A percentile compares a stretch with the other conserved stretches of the same genome.
Conservation (phyloP, 164 flowering plant species). For the Magnolia sinica region DNA sequence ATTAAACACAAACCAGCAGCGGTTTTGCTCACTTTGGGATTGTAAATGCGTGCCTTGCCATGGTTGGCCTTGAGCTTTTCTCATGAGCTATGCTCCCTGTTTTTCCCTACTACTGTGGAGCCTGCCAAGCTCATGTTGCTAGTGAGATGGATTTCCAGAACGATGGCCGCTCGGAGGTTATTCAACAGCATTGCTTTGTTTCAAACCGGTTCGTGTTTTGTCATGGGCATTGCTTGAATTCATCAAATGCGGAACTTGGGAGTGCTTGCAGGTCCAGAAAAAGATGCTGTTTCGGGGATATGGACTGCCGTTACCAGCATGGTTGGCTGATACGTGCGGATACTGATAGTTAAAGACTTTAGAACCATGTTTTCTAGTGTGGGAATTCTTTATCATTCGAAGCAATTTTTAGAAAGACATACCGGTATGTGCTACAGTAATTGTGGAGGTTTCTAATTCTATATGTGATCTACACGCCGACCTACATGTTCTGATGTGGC, state of each 20-base stretch:
- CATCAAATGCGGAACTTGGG: not conserved
- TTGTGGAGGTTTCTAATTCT: no score
- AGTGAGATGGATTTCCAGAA: not conserved
- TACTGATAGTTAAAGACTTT: no score
- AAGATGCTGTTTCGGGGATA: not conserved
- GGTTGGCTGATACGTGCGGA: no score
- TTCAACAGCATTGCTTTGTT: not conserved
- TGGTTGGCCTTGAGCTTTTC: not conserved
- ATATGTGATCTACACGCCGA: no score
- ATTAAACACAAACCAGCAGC: not conserved
- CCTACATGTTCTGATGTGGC: no score
- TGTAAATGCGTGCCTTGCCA: not conserved
- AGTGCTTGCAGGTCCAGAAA: not conserved
- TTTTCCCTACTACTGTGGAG: conserved; percentile 9
- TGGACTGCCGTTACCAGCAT: no score
- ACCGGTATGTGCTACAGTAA: no score
- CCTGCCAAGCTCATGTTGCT: not conserved
- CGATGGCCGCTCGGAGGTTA: not conserved
- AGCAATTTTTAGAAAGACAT: no score
- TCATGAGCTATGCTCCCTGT: conserved; percentile 6
- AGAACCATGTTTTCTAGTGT: no score
- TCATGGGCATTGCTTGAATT: not conserved
- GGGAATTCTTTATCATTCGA: no score
- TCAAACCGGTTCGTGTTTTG: not conserved
- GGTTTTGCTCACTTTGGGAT: not conserved